These are phyloP conservation scores for Metschnikowia drakensbergensis DNA, from an alignment of 805 yeast genomes.

Conservation along the genomic window DNA sequence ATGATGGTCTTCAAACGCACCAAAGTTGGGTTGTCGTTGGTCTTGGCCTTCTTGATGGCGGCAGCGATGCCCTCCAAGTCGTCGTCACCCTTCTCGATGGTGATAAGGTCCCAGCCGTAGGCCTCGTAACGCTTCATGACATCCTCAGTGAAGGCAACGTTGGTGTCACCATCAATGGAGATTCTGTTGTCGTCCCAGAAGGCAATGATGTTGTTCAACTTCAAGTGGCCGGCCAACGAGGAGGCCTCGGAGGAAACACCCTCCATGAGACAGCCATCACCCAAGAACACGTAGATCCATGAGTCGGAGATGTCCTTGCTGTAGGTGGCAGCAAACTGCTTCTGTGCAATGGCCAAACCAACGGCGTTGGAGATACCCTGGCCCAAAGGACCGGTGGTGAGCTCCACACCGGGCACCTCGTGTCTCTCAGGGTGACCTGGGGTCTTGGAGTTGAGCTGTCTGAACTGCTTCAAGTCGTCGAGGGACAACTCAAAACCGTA, in stretches of 20 bases:
- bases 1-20: slow-evolving; percentile 87
- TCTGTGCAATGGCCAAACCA: slow-evolving; percentile 94
- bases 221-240: slow-evolving; percentile 94
- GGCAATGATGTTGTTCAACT: slow-evolving; percentile 88
- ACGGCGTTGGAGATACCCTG: slow-evolving; percentile 97
- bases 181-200: slow-evolving; percentile 96
- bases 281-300: slow-evolving; percentile 75
- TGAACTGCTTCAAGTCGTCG: slow-evolving; percentile 85
- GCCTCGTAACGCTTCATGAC: slow-evolving; percentile 80
- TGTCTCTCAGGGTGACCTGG: slow-evolving; percentile 95
- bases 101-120: slow-evolving; percentile 88
- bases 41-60: slow-evolving; percentile 81
- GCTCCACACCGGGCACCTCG: slow-evolving; percentile 90
- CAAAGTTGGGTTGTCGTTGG: slow-evolving; percentile 82
- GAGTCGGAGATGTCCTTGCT: slow-evolving; percentile 86
- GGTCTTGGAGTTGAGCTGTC: slow-evolving; percentile 85
- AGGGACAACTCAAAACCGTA: slow-evolving; percentile 77
- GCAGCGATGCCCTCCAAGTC: slow-evolving; percentile 66
- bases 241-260: slow-evolving; percentile 94
- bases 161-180: slow-evolving; percentile 93
- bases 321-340: slow-evolving; percentile 86
- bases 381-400: slow-evolving; percentile 98
- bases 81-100: slow-evolving; percentile 76
- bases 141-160: slow-evolving; percentile 89
- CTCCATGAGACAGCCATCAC: slow-evolving; percentile 98